Conservation (phyloP, 257 asterid genomes). For the Capsicum pubescens region DNA sequence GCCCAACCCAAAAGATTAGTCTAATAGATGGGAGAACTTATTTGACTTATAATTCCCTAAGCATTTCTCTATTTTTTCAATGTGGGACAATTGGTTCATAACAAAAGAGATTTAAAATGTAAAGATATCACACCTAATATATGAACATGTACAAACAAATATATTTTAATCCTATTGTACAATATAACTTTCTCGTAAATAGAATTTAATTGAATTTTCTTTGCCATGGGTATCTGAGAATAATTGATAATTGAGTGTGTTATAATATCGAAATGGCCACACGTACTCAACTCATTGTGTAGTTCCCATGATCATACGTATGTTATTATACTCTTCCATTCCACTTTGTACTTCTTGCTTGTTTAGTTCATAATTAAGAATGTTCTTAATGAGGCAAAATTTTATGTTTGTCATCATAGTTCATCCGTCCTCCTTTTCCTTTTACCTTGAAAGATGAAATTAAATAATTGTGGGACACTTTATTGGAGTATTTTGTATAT, state of each 20-base stretch:
- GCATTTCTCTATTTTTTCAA: too few species aligned
- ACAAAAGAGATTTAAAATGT: too few species aligned
- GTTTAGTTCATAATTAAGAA: neutral
- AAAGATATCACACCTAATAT: neutral
- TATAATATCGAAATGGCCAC: neutral
- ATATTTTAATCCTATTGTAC: neutral
- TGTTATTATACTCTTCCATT: neutral
- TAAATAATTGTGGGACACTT: neutral
- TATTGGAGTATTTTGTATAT: neutral
- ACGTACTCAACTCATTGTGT: neutral
- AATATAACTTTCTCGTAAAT: neutral
- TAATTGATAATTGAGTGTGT: neutral
- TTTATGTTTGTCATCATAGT: slow-evolving; percentile 14
- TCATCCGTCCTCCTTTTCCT: neutral
- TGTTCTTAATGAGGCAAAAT: slow-evolving; percentile 24
- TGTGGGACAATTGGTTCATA: too few species aligned
- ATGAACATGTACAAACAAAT: neutral
- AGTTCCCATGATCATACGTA: slow-evolving; percentile 16
- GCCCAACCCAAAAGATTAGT: too few species aligned
- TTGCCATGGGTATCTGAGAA: neutral
- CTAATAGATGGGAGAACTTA: too few species aligned
- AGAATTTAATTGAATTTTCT: neutral
- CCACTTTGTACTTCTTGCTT: slow-evolving; percentile 12
- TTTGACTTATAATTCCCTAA: too few species aligned
- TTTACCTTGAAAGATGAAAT: slow-evolving; percentile 5